These are phyloP conservation scores for Lomentospora prolificans DNA, from an alignment of 2,329 filamentous ascomycete genomes.

Conservation along the genomic window DNA sequence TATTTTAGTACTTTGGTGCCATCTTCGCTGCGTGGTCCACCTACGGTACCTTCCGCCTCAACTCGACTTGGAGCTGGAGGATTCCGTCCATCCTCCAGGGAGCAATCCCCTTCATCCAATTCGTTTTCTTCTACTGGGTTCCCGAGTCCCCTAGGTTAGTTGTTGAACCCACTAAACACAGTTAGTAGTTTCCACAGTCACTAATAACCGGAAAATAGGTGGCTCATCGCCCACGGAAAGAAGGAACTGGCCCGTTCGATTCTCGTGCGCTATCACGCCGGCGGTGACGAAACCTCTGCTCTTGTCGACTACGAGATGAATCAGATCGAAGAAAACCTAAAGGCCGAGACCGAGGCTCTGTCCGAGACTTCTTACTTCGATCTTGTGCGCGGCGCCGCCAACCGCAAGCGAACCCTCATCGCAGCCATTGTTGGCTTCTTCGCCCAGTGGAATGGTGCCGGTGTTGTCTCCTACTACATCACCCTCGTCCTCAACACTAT, in stretches of 20 bases:
- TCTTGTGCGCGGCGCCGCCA: constrained; percentile 16
- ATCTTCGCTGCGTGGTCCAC: constrained; percentile 21
- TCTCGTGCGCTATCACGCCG: constrained; percentile 30
- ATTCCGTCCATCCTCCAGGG: constrained; percentile 19
- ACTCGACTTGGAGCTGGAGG: constrained; percentile 17
- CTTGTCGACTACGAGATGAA: constrained; percentile 18
- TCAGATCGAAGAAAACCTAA: constrained; percentile 20
- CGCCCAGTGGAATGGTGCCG: constrained; percentile 19
- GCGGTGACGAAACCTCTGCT: constrained; percentile 24
- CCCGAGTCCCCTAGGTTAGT: constrained; percentile 16
- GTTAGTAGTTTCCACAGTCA: background rate
- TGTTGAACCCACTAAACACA: background rate
- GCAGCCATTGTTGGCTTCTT: constrained; percentile 17
- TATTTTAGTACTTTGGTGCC: constrained; percentile 16
- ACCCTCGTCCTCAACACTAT: constrained; percentile 24
- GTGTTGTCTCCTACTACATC: constrained; percentile 28
- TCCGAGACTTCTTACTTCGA: constrained; percentile 14
- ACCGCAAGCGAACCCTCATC: constrained; percentile 19
- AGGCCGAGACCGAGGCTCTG: constrained; percentile 16
- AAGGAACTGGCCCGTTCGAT: constrained; percentile 12
- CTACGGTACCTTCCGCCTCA: constrained; percentile 18
- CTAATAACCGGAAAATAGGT: constrained; percentile 6
- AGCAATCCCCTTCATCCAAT: constrained; percentile 15
- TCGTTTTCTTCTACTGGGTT: constrained; percentile 15
- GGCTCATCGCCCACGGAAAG: constrained; percentile 8